Conservation (phyloP, 441 rosid species). For the Codiaeum variegatum region DNA sequence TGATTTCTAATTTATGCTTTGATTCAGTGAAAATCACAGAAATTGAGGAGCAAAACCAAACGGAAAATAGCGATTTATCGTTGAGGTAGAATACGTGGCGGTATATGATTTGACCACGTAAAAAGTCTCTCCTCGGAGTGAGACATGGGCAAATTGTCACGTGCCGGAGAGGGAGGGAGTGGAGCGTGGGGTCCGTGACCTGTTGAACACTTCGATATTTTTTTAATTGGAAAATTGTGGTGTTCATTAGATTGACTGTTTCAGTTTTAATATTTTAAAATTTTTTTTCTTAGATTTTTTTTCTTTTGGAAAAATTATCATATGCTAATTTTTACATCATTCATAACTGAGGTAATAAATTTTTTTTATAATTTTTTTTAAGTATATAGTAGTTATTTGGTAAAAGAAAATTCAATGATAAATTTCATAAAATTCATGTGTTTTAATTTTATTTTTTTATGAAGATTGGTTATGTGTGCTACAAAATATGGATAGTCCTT, state of each 20-base stretch:
- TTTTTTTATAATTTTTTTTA: too few species aligned
- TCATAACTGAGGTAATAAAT: too few species aligned
- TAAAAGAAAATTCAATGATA: too few species aligned
- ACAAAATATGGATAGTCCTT: too few species aligned
- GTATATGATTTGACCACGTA: conserved; percentile 32
- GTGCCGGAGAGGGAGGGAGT: conserved; percentile 20
- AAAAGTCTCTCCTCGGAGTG: conserved; percentile 18
- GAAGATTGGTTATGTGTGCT: too few species aligned
- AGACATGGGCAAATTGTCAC: conserved; percentile 22
- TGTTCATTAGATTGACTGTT: neutral
- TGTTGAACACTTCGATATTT: neutral
- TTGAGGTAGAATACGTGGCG: conserved; percentile 28
- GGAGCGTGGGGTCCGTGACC: conserved; percentile 24
- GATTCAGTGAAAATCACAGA: neutral
- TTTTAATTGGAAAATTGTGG: conserved; percentile 16
- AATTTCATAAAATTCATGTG: too few species aligned
- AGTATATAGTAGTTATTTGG: too few species aligned
- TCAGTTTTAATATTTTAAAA: neutral
- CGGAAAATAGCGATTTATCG: conserved; percentile 34
- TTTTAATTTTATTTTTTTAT: too few species aligned
- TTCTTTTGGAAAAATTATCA: neutral
- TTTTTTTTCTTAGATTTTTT: neutral
- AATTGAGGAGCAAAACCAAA: neutral
- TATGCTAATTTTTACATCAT: neutral
- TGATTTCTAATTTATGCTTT: neutral